Base-by-base conservation (phyloP, 2,329 filamentous ascomycete genomes). In the Phaeomoniella chlamydospora region DNA sequence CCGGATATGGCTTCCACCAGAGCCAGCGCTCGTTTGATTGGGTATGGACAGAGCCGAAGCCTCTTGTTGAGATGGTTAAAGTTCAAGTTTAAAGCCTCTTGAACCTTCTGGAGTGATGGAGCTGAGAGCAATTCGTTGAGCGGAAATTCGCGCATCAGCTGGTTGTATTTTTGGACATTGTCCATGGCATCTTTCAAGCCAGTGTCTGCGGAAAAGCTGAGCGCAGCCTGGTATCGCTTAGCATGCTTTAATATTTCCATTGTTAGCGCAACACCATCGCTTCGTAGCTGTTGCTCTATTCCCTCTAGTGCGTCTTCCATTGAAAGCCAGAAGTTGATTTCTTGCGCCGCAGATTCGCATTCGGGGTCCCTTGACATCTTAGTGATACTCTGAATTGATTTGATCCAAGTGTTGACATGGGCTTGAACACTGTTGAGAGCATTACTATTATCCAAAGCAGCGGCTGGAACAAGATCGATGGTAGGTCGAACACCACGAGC, bases 281-380 rank as follows among this genome's bases (percentile, higher is more conserved):
- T 86, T 42, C 78, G 71, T 38, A 98, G 70, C 56, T 96, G 88
- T 29, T 70, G 74, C 55, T 94, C 88, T 40, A 99, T 94, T 17
- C 80, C 80, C 55, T 94, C 87, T 43, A 99, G 61, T 3, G 87
- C 84, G 12, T 80, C 81, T 58, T 98, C 92, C 82, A 98, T 94
- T 2, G 86, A 92, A 35, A 98, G 59, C 90, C 90, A 99, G 53
- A 98, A 98, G 57, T 94, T 94, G 57, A 98, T 94, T 58, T 99
- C 90, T 56, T 96, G 90, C 38, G 84, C 88, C 18, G 90, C 90
- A 15, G 86, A 93, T 18, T 77, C 70, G 45, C 72, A 68, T 55
- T 78, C 54, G 1, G 84, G 77, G 49, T 98, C 90, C 50, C 86
- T 77, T 29, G 85, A 84, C 66, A 94, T 81, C 61, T 92, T 92